Percentiles rank a stretch among this genome's conserved stretches.
Evolutionary conservation across 306 rosid genomes (phyloP).

Genomic region (Acacia acuminata): DNA sequence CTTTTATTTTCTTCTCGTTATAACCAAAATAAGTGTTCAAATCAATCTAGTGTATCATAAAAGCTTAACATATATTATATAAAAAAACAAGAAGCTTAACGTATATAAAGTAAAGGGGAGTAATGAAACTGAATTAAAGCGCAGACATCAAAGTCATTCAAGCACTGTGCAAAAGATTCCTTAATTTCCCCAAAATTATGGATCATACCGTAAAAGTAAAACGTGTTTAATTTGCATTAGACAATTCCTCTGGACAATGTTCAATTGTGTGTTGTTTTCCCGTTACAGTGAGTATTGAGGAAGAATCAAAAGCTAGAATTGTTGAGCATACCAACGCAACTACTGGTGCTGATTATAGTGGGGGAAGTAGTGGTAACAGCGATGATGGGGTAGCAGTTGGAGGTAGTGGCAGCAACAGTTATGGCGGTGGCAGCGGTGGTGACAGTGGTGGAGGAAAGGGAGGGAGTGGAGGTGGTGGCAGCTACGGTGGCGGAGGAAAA

Average conservation of each 20-base stretch:
- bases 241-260: neutral
- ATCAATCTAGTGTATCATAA: neutral
- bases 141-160: neutral
- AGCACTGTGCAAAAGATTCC: neutral
- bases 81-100: too few relatives aligned
- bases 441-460: neutral
- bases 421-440: neutral
- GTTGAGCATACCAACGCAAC: neutral
- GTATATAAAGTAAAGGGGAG: too few relatives aligned
- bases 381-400: neutral
- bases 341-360: neutral
- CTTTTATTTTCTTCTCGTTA: neutral
- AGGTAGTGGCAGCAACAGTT: neutral
- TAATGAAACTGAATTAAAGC: neutral
- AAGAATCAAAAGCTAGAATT: neutral
- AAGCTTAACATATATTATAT: neutral
- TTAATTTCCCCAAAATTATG: neutral
- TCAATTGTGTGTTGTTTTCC: neutral
- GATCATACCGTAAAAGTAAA: neutral
- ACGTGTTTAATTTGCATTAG: neutral
- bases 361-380: neutral
- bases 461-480: neutral
- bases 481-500: neutral
- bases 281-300: neutral
- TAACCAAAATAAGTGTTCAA: neutral